phyloP scores from a whole-genome alignment of 2,329 filamentous ascomycete genomes.

The Ophiostoma tasmaniense region DNA sequence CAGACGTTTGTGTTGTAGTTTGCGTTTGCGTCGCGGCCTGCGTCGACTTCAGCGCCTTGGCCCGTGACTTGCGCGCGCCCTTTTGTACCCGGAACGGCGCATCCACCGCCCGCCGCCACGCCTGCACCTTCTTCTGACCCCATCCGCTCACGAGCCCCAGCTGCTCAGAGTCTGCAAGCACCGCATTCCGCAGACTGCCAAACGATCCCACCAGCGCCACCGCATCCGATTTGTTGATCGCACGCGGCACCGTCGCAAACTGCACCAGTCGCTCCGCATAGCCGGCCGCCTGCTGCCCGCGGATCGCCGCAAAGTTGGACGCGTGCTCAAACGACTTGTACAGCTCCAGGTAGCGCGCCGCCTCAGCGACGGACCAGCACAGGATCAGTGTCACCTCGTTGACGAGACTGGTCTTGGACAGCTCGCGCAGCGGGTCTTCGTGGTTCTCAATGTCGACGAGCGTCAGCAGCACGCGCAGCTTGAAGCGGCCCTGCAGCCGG shows the following conservation, averaged over 20 bases:
- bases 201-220: constrained; percentile 85
- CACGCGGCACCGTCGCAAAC: constrained; percentile 82
- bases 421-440: constrained; percentile 77
- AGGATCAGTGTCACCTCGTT: constrained; percentile 89
- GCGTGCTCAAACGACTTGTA: constrained; percentile 94
- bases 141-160: constrained; percentile 79
- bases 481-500: constrained; percentile 75
- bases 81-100: constrained; percentile 76
- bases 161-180: constrained; percentile 83
- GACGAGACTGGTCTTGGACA: constrained; percentile 85
- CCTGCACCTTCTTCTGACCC: constrained; percentile 90
- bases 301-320: constrained; percentile 62
- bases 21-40: constrained; percentile 13
- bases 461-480: constrained; percentile 72
- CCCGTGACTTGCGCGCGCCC: constrained; percentile 43
- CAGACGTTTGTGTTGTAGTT: constrained; percentile 18
- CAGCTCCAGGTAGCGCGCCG: constrained; percentile 84
- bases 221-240: constrained; percentile 91
- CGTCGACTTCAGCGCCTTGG: constrained; percentile 16
- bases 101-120: constrained; percentile 72
- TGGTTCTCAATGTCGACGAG: constrained; percentile 96
- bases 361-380: constrained; percentile 91
- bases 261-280: constrained; percentile 85
- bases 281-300: constrained; percentile 70
- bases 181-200: constrained; percentile 74